A percentile compares a stretch with the other conserved stretches of the same genome.
Evolutionary conservation across 805 yeast species (phyloP).

Genomic region (Monosporozyma aquatica): DNA sequence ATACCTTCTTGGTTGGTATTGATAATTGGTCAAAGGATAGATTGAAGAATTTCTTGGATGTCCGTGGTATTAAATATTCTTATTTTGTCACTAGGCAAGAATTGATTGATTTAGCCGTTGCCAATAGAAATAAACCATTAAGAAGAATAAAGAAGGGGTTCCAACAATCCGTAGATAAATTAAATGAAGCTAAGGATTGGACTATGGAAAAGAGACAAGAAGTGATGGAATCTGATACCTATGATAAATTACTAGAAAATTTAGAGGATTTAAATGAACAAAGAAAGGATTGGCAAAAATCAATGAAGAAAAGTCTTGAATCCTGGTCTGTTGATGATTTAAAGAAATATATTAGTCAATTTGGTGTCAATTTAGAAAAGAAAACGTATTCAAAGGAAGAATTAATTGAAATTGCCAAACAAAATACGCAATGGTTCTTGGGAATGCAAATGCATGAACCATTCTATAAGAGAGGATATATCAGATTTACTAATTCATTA

Average conservation of each 20-base stretch:
- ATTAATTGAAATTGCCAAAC: constrained; percentile 33
- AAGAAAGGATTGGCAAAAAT: constrained; percentile 10
- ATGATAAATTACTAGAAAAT: constrained; percentile 5
- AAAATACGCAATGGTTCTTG: constrained; percentile 35
- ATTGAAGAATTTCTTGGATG: constrained; percentile 34
- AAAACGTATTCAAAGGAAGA: constrained; percentile 27
- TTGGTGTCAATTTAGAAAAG: constrained; percentile 29
- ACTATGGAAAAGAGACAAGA: constrained; percentile 11
- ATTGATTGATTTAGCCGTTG: constrained; percentile 33
- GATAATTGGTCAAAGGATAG: constrained; percentile 41
- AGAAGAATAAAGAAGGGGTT: constrained; percentile 12
- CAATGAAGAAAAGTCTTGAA: constrained; percentile 19
- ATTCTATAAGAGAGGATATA: constrained; percentile 20
- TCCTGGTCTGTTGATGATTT: constrained; percentile 39
- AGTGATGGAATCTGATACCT: constrained; percentile 8
- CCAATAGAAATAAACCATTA: constrained; percentile 21
- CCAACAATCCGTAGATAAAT: background rate
- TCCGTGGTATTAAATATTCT: constrained; percentile 35
- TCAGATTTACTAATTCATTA: constrained; percentile 3
- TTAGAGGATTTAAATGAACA: constrained; percentile 8
- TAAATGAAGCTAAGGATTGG: constrained; percentile 30
- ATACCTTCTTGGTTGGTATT: constrained; percentile 38
- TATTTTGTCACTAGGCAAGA: constrained; percentile 33
- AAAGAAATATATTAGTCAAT: constrained; percentile 33
- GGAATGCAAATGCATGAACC: constrained; percentile 19